A percentile compares a stretch with the other conserved stretches of the same genome.
Conservation (phyloP, 768 basidiomycete species). For the Tricholoma saponaceum region DNA sequence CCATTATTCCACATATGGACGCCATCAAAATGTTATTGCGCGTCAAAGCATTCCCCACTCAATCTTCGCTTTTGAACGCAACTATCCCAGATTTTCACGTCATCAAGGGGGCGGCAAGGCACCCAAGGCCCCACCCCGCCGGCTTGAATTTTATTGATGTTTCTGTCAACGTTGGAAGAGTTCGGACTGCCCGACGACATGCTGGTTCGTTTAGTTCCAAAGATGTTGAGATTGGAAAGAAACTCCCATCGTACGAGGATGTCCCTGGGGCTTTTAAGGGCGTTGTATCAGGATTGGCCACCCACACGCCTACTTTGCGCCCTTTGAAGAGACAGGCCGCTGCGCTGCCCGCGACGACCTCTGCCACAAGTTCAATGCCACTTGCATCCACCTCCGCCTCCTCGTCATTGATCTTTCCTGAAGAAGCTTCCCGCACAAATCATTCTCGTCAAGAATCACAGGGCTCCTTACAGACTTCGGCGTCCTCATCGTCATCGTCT, state of each 20-base stretch:
- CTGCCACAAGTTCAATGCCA: conserved; percentile 34
- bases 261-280: conserved; percentile 33
- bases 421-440: conserved; percentile 15
- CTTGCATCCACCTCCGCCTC: conserved; percentile 24
- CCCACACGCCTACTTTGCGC: conserved; percentile 38
- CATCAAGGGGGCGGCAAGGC: neutral
- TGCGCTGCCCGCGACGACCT: conserved; percentile 25
- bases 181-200: conserved; percentile 68
- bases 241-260: conserved; percentile 62
- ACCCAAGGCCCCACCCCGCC: conserved; percentile 13
- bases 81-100: neutral
- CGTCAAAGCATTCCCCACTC: conserved; percentile 21
- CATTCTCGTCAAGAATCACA: conserved; percentile 41
- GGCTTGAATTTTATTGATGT: conserved; percentile 16
- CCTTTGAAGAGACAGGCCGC: conserved; percentile 48
- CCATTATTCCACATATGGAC: conserved; percentile 67
- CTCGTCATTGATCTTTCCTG: conserved; percentile 5
- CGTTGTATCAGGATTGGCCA: conserved; percentile 29
- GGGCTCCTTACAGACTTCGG: conserved; percentile 30
- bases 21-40: conserved; percentile 62
- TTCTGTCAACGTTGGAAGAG: conserved; percentile 27
- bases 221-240: conserved; percentile 86
- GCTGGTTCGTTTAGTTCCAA: conserved; percentile 95
- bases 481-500: conserved; percentile 29
- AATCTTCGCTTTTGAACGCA: conserved; percentile 14